These are phyloP conservation scores for Pleurotus tuber-regium DNA, from an alignment of 768 basidiomycete genomes.

Conservation along the genomic window DNA sequence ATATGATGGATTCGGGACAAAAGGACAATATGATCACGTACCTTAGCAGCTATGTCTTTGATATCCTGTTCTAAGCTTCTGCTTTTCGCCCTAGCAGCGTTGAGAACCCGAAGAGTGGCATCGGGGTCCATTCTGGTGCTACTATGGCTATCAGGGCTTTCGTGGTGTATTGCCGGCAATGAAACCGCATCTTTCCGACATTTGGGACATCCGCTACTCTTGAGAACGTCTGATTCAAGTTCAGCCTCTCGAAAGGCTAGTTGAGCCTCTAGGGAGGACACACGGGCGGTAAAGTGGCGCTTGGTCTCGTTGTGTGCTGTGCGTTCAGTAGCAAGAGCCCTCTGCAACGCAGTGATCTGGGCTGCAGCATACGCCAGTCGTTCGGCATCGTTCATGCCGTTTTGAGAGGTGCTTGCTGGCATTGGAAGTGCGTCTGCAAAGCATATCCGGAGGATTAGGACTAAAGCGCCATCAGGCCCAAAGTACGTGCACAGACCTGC, in stretches of 20 bases:
- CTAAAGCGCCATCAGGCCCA: conserved; percentile 2
- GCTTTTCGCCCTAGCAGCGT: conserved; percentile 2
- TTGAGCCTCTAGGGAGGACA: conserved; percentile 47
- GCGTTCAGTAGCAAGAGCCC: conserved; percentile 43
- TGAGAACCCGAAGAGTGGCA: background rate
- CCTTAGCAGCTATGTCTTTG: conserved; percentile 9
- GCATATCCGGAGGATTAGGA: conserved; percentile 15
- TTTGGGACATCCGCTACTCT: background rate
- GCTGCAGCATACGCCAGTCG: conserved; percentile 35
- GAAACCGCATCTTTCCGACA: background rate
- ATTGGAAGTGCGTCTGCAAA: conserved; percentile 4
- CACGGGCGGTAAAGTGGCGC: conserved; percentile 36
- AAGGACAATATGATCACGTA: too few species aligned
- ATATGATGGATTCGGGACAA: too few species aligned
- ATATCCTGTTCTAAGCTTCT: conserved; percentile 8
- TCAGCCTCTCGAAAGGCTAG: conserved; percentile 58
- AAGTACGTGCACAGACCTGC: background rate
- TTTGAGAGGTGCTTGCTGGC: too few species aligned
- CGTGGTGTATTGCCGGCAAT: background rate
- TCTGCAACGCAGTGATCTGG: conserved; percentile 40
- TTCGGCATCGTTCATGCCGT: conserved; percentile 9
- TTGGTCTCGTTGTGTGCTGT: conserved; percentile 37
- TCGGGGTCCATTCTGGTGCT: conserved; percentile 7
- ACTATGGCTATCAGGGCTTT: background rate
- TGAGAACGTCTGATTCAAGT: conserved; percentile 29